phyloP scores from a whole-genome alignment of 108 stramenopile species.

The Skeletonema grethae region DNA sequence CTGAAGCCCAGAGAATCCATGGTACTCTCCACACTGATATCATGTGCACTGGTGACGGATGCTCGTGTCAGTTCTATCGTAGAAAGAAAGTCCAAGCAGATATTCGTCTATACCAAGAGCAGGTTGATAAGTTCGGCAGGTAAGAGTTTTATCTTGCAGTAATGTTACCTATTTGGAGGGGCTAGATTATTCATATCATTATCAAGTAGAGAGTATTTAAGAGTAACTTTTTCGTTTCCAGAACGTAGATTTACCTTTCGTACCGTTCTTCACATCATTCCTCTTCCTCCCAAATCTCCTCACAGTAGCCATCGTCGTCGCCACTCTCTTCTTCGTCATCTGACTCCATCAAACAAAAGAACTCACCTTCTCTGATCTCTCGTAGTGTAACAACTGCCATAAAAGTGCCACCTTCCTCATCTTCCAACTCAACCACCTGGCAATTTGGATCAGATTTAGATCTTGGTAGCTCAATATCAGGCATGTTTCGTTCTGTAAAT shows the following conservation, averaged over 20 bases:
- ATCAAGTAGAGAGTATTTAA: not conserved
- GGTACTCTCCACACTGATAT: slow-evolving; percentile 97
- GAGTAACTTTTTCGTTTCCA: not conserved
- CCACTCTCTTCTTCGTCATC: slow-evolving; percentile 49
- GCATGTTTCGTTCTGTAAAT: slow-evolving; percentile 77
- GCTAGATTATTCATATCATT: not conserved
- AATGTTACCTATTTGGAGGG: not conserved
- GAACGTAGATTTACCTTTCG: not conserved
- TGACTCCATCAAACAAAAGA: slow-evolving; percentile 81
- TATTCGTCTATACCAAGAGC: slow-evolving; percentile 87
- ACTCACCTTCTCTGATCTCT: slow-evolving; percentile 77
- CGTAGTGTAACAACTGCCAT: slow-evolving; percentile 79
- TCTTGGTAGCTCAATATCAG: slow-evolving; percentile 74
- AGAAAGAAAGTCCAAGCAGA: slow-evolving; percentile 98
- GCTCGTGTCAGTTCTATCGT: slow-evolving; percentile 97
- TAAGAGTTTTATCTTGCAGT: slow-evolving; percentile 27
- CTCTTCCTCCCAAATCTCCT: slow-evolving; percentile 21
- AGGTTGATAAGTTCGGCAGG: slow-evolving; percentile 91
- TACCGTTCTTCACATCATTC: not conserved
- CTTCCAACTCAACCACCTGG: slow-evolving; percentile 69
- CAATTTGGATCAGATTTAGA: slow-evolving; percentile 67
- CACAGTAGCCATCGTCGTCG: slow-evolving; percentile 11
- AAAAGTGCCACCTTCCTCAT: slow-evolving; percentile 59
- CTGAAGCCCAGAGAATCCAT: slow-evolving; percentile 95
- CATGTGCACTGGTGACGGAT: slow-evolving; percentile 98